Percentiles rank a stretch among this genome's conserved stretches.
These are phyloP conservation scores for Cytospora leucostoma DNA, from an alignment of 2,329 filamentous ascomycete species.

Conservation along the genomic window DNA sequence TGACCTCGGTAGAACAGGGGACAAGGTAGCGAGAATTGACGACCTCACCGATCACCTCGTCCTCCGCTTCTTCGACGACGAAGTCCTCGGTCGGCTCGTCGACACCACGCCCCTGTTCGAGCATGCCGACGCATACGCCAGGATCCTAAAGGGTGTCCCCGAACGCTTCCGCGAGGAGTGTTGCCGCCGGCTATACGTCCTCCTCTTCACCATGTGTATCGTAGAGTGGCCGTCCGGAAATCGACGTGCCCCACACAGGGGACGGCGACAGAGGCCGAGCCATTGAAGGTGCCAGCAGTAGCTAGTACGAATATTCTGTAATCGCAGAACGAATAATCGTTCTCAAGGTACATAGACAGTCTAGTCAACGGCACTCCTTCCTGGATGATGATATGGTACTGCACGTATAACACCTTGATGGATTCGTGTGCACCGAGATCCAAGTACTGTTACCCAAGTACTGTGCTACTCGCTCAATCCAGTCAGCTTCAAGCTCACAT, in stretches of 20 bases:
- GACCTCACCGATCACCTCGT: slow-evolving; percentile 22
- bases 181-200: slow-evolving; percentile 21
- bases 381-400: background rate
- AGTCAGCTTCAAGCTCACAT: slow-evolving; percentile 10
- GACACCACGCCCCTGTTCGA: slow-evolving; percentile 14
- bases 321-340: no score
- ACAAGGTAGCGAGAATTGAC: slow-evolving; percentile 11
- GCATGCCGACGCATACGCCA: slow-evolving; percentile 13
- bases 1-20: background rate
- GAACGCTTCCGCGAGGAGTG: slow-evolving; percentile 20
- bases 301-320: no score
- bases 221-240: slow-evolving; percentile 23
- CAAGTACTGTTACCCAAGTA: no score
- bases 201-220: slow-evolving; percentile 21
- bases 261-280: background rate
- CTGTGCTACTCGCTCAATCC: slow-evolving; percentile 1
- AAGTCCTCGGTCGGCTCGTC: slow-evolving; percentile 13
- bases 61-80: slow-evolving; percentile 5
- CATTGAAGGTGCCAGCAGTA: background rate
- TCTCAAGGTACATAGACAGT: background rate
- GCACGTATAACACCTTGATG: background rate
- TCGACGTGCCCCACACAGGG: slow-evolving; percentile 6
- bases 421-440: background rate
- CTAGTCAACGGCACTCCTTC: slow-evolving; percentile 1
- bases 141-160: slow-evolving; percentile 11